These are phyloP conservation scores for Trichocladium uniseriatum DNA, from an alignment of 495 filamentous ascomycete genomes.

Conservation along the genomic window DNA sequence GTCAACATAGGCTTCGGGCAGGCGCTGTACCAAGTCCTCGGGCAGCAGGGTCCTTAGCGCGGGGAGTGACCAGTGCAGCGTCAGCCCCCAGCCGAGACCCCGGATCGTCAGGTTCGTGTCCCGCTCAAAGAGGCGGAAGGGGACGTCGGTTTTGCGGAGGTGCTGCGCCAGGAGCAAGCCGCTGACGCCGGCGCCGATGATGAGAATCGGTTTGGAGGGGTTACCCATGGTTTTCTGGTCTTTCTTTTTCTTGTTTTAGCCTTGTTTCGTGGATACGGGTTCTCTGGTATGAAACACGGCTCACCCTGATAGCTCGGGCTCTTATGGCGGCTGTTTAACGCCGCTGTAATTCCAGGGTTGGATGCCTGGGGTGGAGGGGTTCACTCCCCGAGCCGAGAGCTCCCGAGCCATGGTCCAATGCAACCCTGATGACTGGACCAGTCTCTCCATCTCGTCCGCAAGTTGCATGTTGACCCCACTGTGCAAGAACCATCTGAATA, in stretches of 20 bases:
- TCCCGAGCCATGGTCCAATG: neutral
- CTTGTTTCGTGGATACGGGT: neutral
- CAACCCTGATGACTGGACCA: neutral
- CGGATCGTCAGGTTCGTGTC: constrained; percentile 39
- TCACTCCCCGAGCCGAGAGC: neutral
- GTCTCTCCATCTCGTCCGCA: neutral
- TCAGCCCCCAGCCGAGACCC: constrained; percentile 50
- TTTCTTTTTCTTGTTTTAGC: neutral
- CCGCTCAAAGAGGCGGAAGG: constrained; percentile 47
- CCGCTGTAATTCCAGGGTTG: neutral
- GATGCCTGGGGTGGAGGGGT: neutral
- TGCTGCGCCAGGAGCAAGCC: constrained; percentile 52
- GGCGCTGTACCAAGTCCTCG: constrained; percentile 33
- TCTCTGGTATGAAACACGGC: too few species aligned
- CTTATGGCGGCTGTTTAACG: neutral
- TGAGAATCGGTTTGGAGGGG: constrained; percentile 21
- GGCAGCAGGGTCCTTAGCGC: constrained; percentile 43
- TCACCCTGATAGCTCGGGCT: too few species aligned
- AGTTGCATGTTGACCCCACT: too few species aligned
- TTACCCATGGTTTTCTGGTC: neutral
- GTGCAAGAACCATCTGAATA: too few species aligned
- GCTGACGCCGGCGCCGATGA: constrained; percentile 52
- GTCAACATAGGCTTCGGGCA: constrained; percentile 43
- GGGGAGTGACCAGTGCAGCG: constrained; percentile 49
- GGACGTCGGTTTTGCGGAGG: constrained; percentile 33